A percentile compares a stretch with the other conserved stretches of the same genome.
phyloP scores from a whole-genome alignment of 768 basidiomycete genomes.

The Tylopilus vinaceipallidus region DNA sequence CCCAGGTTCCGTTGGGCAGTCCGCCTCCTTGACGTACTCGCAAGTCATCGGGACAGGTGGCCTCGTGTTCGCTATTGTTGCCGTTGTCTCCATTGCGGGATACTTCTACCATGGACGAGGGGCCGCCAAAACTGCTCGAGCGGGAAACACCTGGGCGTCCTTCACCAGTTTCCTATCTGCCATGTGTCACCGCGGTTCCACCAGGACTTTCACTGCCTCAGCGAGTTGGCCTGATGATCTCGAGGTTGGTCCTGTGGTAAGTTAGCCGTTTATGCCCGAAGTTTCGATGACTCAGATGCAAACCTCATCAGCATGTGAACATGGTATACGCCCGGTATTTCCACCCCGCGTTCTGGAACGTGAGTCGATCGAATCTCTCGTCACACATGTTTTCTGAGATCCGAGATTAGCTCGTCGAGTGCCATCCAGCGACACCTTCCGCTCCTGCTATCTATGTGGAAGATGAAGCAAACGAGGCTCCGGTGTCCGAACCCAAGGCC shows the following conservation, averaged over 20 bases:
- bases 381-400: neutral
- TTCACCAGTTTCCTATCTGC: conserved; percentile 6
- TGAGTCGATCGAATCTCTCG: neutral
- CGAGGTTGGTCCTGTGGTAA: too few relatives aligned
- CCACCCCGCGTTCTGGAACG: conserved; percentile 22
- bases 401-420: conserved; percentile 9
- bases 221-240: too few relatives aligned
- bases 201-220: neutral
- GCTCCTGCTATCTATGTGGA: conserved; percentile 21
- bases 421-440: conserved; percentile 10
- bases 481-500: neutral
- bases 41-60: conserved; percentile 14
- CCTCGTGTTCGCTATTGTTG: conserved; percentile 9
- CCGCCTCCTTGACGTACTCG: neutral
- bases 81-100: conserved; percentile 9
- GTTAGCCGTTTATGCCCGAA: neutral
- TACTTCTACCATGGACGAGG: conserved; percentile 17
- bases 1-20: neutral
- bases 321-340: conserved; percentile 22
- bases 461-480: conserved; percentile 11
- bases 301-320: conserved; percentile 9
- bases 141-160: conserved; percentile 3
- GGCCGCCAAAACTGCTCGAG: neutral
- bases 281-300: neutral
- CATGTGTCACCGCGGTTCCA: conserved; percentile 1